Evolutionary conservation across 2,329 filamentous ascomycete species (phyloP).

Genomic region (Pleoardoris graminearum): DNA sequence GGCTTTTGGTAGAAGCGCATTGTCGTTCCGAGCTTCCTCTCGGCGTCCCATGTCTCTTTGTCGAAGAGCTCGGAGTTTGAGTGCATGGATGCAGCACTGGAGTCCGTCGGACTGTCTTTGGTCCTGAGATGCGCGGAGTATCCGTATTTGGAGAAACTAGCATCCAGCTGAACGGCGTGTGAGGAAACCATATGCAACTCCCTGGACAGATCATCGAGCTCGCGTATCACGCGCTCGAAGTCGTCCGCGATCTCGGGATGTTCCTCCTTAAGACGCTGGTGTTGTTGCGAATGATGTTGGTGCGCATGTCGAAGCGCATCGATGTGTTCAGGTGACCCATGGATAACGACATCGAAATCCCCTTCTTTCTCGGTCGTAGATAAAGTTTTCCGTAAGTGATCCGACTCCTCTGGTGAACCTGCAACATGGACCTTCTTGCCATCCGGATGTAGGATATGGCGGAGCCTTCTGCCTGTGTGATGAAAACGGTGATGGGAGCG

Average conservation of each 20-base stretch:
- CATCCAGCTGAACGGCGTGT: conserved; percentile 59
- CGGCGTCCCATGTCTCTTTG: conserved; percentile 43
- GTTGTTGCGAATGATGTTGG: conserved; percentile 56
- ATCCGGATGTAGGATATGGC: conserved; percentile 60
- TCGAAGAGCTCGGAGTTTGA: conserved; percentile 30
- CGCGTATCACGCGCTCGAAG: conserved; percentile 59
- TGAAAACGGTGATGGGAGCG: conserved; percentile 31
- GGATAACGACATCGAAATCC: conserved; percentile 62
- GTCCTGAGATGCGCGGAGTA: conserved; percentile 61
- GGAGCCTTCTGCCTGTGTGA: conserved; percentile 48
- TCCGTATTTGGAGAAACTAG: conserved; percentile 66
- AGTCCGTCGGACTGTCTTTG: conserved; percentile 22
- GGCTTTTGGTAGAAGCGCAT: conserved; percentile 64
- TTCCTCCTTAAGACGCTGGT: conserved; percentile 52
- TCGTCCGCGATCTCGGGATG: conserved; percentile 59
- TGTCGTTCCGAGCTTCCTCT: conserved; percentile 47
- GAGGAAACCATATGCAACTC: conserved; percentile 60
- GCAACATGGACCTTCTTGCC: conserved; percentile 62
- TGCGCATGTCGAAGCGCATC: conserved; percentile 57
- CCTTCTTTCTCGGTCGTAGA: conserved; percentile 36
- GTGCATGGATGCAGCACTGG: background rate
- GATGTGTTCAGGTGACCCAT: conserved; percentile 57
- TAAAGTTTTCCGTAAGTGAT: conserved; percentile 53
- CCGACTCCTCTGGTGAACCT: conserved; percentile 58
- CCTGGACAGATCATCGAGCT: conserved; percentile 56